Evolutionary conservation across 192 early-diverging fungal species (phyloP).

Genomic region (Coemansia sp.): DNA sequence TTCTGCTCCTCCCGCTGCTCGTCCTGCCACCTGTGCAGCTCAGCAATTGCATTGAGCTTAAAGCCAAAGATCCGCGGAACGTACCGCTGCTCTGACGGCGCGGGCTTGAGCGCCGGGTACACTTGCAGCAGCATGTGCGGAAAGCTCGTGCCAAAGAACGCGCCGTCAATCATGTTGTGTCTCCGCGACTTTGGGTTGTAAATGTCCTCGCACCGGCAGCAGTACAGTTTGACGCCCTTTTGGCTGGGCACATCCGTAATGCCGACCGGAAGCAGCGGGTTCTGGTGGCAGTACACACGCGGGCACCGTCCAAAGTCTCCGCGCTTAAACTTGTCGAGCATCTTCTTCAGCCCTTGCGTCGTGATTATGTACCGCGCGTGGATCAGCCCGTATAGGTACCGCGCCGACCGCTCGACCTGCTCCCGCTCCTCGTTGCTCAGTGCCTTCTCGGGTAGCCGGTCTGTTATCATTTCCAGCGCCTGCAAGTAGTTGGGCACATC

Average conservation of each 20-base stretch:
- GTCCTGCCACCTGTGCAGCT: constrained; percentile 91
- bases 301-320: constrained; percentile 97
- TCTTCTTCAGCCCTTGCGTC: constrained; percentile 84
- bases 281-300: constrained; percentile 85
- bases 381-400: constrained; percentile 96
- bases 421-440: constrained; percentile 65
- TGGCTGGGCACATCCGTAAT: constrained; percentile 81
- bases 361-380: constrained; percentile 97
- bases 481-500: constrained; percentile 89
- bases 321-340: constrained; percentile 93
- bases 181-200: constrained; percentile 88
- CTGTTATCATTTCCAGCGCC: constrained; percentile 89
- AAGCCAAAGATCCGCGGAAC: constrained; percentile 99
- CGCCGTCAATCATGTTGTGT: constrained; percentile 87
- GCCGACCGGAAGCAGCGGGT: constrained; percentile 88
- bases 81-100: constrained; percentile 70
- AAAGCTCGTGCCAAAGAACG: constrained; percentile 95
- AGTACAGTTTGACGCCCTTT: constrained; percentile 92
- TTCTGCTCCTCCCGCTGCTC: constrained; percentile 71
- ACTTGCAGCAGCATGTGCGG: constrained; percentile 95
- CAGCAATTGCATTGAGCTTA: constrained; percentile 82
- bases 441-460: constrained; percentile 55
- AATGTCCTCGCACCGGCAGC: constrained; percentile 93
- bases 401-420: constrained; percentile 83
- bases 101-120: constrained; percentile 78